Conservation (phyloP, 495 filamentous ascomycete species). For the Hypoxylon intermedium region DNA sequence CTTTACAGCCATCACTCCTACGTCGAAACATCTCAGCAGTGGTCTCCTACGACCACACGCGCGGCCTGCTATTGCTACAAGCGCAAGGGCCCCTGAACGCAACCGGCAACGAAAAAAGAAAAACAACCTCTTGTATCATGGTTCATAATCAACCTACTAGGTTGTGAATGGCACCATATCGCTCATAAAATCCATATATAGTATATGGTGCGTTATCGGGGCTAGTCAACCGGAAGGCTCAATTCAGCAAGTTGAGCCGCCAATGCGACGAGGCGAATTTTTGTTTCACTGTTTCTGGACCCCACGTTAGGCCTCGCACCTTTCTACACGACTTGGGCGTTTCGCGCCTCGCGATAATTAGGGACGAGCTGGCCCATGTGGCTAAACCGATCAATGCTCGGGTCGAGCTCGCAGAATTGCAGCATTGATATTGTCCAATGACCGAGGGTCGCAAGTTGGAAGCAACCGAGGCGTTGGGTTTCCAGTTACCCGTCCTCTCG, state of each 20-base stretch:
- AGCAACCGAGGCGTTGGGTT: slow-evolving; percentile 35
- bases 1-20: slow-evolving; percentile 13
- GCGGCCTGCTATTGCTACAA: slow-evolving; percentile 12
- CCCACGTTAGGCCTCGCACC: slow-evolving; percentile 28
- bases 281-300: slow-evolving; percentile 17
- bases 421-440: slow-evolving; percentile 23
- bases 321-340: slow-evolving; percentile 18
- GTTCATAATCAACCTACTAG: slow-evolving; percentile 4
- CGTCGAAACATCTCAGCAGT: slow-evolving; percentile 29
- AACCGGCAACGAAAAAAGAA: slow-evolving; percentile 7
- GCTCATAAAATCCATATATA: slow-evolving; percentile 29
- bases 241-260: slow-evolving; percentile 39
- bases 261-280: slow-evolving; percentile 22
- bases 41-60: slow-evolving; percentile 12
- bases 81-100: slow-evolving; percentile 8
- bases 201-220: slow-evolving; percentile 35
- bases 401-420: slow-evolving; percentile 32
- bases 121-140: slow-evolving; percentile 1
- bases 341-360: slow-evolving; percentile 24
- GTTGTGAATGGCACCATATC: slow-evolving; percentile 30
- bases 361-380: slow-evolving; percentile 26
- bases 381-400: slow-evolving; percentile 33
- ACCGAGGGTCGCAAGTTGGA: slow-evolving; percentile 17
- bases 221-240: slow-evolving; percentile 26
- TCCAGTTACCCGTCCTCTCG: slow-evolving; percentile 28